Evolutionary conservation across 208 protist species (phyloP), one percentile per base, ranked within the genome.

Genomic region (Wallacemonas rigidus): DNA sequence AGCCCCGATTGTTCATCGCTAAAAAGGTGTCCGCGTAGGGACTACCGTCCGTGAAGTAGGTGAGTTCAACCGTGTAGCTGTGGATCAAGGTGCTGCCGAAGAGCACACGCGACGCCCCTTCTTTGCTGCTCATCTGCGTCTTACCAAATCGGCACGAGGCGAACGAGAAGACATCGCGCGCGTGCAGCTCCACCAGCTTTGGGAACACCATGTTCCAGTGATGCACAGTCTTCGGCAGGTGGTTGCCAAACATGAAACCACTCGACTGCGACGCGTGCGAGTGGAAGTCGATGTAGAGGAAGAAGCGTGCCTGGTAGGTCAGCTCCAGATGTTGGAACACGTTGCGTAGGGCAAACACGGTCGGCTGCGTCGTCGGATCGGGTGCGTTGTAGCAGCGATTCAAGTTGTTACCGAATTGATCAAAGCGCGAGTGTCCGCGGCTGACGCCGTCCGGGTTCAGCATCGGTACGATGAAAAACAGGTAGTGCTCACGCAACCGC

Each of bases 381-480:
- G 94, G 93, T 63, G 88, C 69, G 69, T 91, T 90, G 82, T 98
- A 98, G 86, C 85, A 96, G 8, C 97, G 91, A 76, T 98, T 98
- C 47, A 98, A 80, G 79, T 98, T 98, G 79, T 88, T 81, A 15
- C 95, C 96, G 56, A 79, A 90, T 63, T 93, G 87, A 67, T 98
- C 97, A 8, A 95, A 77, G 14, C 96, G 89, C 36, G 91, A 96
- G 85, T 98, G 88, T n/a, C 97, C 97, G n/a, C 91, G 84, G 17
- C 82, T 83, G 51, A 98, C 92, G 45, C 97, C 95, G 69, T 98
- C 97, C 0, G 95, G 95, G 79, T 98, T 98, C 50, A 98, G 69
- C 89, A 95, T 95, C 15, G 91, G 93, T n/a, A 97, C 84, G 76
- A 97, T 87, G 60, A 88, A 95, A 74, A 98, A 98, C 58, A 98